These are phyloP conservation scores for Atalantia buxifolia DNA, from an alignment of 345 rosid genomes.

Conservation along the genomic window DNA sequence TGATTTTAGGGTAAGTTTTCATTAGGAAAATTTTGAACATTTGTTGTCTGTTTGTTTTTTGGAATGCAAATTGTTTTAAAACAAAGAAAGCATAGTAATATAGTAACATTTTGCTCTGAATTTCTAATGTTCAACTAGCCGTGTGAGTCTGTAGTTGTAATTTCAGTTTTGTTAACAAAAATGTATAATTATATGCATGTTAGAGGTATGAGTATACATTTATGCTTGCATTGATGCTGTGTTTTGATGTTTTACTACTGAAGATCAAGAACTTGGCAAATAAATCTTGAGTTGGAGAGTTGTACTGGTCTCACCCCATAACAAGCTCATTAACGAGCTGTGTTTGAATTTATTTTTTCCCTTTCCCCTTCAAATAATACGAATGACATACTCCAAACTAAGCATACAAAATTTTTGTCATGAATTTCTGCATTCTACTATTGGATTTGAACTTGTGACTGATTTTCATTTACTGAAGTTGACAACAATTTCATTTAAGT, in stretches of 20 bases:
- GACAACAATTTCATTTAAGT: conserved; percentile 16
- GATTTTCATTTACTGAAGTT: neutral
- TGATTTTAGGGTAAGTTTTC: neutral
- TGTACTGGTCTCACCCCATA: neutral
- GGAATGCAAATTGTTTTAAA: neutral
- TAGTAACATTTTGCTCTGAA: neutral
- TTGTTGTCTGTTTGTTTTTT: neutral
- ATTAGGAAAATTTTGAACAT: neutral
- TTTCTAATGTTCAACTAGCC: neutral
- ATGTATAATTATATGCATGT: neutral
- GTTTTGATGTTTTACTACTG: neutral
- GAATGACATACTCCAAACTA: neutral
- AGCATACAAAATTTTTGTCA: neutral
- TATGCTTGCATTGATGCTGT: neutral
- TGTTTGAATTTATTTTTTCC: no score
- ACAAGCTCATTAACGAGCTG: neutral
- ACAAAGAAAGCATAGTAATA: neutral
- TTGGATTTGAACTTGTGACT: neutral
- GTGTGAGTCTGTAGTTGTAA: neutral
- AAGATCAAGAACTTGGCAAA: neutral
- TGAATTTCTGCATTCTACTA: neutral
- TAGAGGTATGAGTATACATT: neutral
- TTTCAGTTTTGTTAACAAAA: neutral
- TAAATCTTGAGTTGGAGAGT: neutral
- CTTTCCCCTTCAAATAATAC: neutral